Evolutionary conservation across 306 rosid species (phyloP).

Genomic region (Pyrus pyrifolia): DNA sequence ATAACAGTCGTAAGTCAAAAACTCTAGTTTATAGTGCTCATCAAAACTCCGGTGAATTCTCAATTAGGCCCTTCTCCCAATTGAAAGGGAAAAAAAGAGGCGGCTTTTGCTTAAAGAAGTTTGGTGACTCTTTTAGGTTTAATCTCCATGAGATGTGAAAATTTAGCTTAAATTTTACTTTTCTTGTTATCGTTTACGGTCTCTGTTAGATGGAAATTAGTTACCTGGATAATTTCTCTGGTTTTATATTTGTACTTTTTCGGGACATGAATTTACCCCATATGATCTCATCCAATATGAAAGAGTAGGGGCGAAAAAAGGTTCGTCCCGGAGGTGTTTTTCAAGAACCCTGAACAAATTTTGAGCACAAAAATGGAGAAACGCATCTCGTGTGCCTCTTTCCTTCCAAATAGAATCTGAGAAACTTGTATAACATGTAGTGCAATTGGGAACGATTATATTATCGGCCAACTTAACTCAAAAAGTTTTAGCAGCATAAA

Average conservation of each 20-base stretch:
- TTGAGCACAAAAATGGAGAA: neutral
- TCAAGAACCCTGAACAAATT: too few relatives aligned
- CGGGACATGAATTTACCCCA: neutral
- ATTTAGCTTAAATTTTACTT: neutral
- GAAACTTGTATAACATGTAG: neutral
- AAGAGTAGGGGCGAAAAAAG: too few relatives aligned
- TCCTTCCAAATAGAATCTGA: neutral
- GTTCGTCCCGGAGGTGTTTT: too few relatives aligned
- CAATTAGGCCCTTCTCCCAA: slow-evolving; percentile 13
- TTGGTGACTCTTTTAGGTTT: slow-evolving; percentile 9
- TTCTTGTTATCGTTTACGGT: neutral
- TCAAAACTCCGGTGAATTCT: neutral
- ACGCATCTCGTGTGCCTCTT: neutral
- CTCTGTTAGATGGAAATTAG: neutral
- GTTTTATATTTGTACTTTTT: neutral
- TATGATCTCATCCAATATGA: too few relatives aligned
- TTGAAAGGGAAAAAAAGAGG: slow-evolving; percentile 16
- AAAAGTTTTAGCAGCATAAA: neutral
- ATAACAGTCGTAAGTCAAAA: slow-evolving; percentile 27
- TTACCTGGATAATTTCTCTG: neutral
- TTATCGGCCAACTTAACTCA: neutral
- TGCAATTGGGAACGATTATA: neutral
- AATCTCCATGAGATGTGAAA: slow-evolving; percentile 10
- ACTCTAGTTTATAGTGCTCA: slow-evolving; percentile 28
- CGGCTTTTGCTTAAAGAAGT: neutral